Conservation (phyloP, 1,139 yeast genomes). For the Taphrina deformans region DNA sequence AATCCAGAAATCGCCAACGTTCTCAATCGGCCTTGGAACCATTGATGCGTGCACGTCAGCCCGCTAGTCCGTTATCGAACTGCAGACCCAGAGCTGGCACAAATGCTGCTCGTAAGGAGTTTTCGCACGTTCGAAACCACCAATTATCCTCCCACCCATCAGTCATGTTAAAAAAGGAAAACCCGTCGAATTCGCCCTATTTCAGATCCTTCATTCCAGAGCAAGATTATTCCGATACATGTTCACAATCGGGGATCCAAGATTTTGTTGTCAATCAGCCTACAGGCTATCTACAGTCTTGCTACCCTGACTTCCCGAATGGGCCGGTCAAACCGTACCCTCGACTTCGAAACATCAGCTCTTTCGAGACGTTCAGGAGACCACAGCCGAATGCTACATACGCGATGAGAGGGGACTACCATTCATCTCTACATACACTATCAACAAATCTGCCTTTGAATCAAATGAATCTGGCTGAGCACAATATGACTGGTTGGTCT, state of each 20-base stretch:
- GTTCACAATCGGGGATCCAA: background rate
- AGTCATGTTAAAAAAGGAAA: background rate
- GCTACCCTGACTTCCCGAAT: background rate
- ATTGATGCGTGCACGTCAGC: background rate
- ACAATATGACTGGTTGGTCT: background rate
- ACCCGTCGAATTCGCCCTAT: background rate
- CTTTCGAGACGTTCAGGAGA: background rate
- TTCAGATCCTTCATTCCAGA: no score
- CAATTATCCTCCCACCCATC: background rate
- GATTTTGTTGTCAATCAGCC: background rate
- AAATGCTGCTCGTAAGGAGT: background rate
- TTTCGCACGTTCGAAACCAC: background rate
- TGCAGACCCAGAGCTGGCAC: constrained; percentile 1
- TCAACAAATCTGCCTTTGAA: background rate
- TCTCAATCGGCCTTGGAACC: constrained; percentile 29
- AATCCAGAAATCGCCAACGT: constrained; percentile 28
- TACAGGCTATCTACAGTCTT: background rate
- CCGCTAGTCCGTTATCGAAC: background rate
- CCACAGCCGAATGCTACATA: background rate
- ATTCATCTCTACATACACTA: background rate
- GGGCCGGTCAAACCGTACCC: background rate
- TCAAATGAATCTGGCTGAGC: background rate
- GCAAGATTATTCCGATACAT: background rate
- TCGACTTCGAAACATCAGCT: background rate
- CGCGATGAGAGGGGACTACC: background rate